Base-by-base conservation (phyloP, 345 rosid species). In the Garcia nutans region DNA sequence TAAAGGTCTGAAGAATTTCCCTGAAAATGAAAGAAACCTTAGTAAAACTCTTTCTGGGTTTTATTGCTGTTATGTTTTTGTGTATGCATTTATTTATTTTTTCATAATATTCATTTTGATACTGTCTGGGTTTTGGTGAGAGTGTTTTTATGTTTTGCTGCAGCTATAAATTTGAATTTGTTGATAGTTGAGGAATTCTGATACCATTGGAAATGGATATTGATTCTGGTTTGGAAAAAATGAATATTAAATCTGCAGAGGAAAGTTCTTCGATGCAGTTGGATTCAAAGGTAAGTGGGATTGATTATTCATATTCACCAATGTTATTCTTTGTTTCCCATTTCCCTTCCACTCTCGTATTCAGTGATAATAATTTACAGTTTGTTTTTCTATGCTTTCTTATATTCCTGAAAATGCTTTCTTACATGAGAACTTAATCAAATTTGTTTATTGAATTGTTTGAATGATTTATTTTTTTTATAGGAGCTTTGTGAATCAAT, bases 401-500 rank as follows among this genome's bases (percentile, higher is more conserved):
- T 54, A 28, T 28, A 28, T 28, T 28, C 31, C 31, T 28, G 31
- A 28, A 28, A 28, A 28, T 28, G 31, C 31, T 28, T 28, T 28
- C 31, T 28, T 28, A 28, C n/a, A n/a, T n/a, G n/a, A n/a, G n/a
- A n/a, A n/a, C n/a, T n/a, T n/a, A n/a, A n/a, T n/a, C n/a, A n/a
- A n/a, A n/a, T n/a, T n/a, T n/a, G n/a, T n/a, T n/a, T 60, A n/a
- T 10, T 67, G 26, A 68, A 68, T 54, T 77, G 42, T 71, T 74
- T 3, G 63, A 17, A 69, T 86, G 92, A 84, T 56, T 28, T n/a
- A n/a, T n/a, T 37, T 73, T 77, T 13, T n/a, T 80, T 82, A 77
- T 86, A 81, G 68, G 87, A 87, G 76, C 88, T 90, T 67, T 70
- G 81, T 61, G 81, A 85, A 44, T 84, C 92, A 37, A 80, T 92